Percentiles rank a stretch among this genome's conserved stretches.
phyloP scores from a whole-genome alignment of 75 land plant species.

The Chamaecyparis obtusa region DNA sequence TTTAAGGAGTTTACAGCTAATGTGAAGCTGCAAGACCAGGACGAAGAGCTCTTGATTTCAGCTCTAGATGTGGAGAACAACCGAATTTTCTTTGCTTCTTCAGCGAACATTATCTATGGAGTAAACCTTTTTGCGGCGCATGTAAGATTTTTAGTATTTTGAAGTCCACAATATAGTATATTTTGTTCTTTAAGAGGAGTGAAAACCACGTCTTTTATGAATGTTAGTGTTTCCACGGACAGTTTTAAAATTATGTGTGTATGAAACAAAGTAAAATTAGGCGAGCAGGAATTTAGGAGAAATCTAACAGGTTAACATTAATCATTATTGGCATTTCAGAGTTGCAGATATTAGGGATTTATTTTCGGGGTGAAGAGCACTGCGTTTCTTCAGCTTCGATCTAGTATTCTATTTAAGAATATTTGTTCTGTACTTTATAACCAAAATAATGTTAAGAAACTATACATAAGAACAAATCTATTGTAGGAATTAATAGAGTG shows the following conservation, averaged over 20 bases:
- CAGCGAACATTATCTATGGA: conserved; percentile 44
- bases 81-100: conserved; percentile 67
- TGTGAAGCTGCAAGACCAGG: conserved; percentile 30
- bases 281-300: background rate
- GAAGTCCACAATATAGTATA: background rate
- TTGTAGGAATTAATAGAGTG: background rate
- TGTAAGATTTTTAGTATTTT: conserved; percentile 12
- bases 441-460: too few relatives aligned
- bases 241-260: background rate
- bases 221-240: background rate
- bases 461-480: background rate
- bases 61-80: conserved; percentile 58
- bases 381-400: too few relatives aligned
- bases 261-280: background rate
- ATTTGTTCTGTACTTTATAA: background rate
- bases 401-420: background rate
- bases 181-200: background rate
- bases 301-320: background rate
- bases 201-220: background rate
- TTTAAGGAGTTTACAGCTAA: conserved; percentile 16
- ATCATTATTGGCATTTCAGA: background rate
- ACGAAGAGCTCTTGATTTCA: conserved; percentile 33
- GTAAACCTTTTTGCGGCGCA: conserved; percentile 30
- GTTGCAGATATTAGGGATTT: background rate
- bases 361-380: too few relatives aligned